Evolutionary conservation across 73 alveolate species (phyloP).

Genomic region (Paramecium pentaurelia): DNA sequence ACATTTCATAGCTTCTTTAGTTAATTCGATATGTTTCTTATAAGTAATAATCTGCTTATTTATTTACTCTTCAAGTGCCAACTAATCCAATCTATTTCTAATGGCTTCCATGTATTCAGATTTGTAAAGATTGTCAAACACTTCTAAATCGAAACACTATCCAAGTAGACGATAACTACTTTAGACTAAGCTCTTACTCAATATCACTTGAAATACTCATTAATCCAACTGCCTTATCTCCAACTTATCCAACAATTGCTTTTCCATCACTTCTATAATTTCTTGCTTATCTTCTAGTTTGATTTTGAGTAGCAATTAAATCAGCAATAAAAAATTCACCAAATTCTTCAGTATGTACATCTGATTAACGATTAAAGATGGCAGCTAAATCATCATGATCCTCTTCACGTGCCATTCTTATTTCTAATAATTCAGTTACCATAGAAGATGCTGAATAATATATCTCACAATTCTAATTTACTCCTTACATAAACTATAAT

Average conservation of each 20-base stretch:
- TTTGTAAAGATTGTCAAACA: constrained; percentile 92
- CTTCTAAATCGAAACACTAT: constrained; percentile 95
- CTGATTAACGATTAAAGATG: constrained; percentile 81
- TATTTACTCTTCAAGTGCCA: constrained; percentile 75
- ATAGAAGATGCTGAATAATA: constrained; percentile 76
- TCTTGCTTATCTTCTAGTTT: constrained; percentile 55
- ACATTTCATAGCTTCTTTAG: constrained; percentile 95
- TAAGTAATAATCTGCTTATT: constrained; percentile 74
- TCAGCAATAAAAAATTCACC: constrained; percentile 93
- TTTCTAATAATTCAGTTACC: constrained; percentile 87
- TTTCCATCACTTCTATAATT: constrained; percentile 67
- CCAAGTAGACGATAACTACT: constrained; percentile 77
- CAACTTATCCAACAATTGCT: constrained; percentile 97
- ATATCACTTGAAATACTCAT: constrained; percentile 93
- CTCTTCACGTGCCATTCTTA: constrained; percentile 91
- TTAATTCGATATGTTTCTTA: constrained; percentile 76
- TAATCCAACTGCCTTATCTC: constrained; percentile 98
- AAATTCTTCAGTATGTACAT: constrained; percentile 84
- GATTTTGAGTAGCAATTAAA: constrained; percentile 88
- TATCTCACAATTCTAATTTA: constrained; percentile 83
- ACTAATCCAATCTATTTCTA: constrained; percentile 80
- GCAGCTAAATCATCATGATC: constrained; percentile 94
- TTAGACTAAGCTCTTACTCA: constrained; percentile 80
- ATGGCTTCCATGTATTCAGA: constrained; percentile 98
- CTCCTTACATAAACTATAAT: constrained; percentile 79